Evolutionary conservation across 768 basidiomycete genomes (phyloP), one percentile per base, ranked within the genome.

Genomic region (Rhodocollybia butyracea): DNA sequence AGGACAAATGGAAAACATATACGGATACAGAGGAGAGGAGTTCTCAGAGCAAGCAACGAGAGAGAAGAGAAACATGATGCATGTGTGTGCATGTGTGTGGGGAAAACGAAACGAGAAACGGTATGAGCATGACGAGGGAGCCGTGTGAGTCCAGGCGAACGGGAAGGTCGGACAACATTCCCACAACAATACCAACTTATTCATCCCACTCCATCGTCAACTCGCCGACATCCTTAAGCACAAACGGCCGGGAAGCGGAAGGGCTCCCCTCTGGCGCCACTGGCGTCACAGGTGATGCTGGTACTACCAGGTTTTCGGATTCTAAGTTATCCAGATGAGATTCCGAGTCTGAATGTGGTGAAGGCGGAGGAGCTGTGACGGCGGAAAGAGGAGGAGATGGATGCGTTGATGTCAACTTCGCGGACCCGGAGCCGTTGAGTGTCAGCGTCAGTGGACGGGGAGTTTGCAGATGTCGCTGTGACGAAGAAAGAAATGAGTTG

Each of bases 121-220:
- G n/a, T n/a, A n/a, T n/a, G n/a, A n/a, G n/a, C n/a, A n/a, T n/a
- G n/a, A n/a, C n/a, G n/a, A n/a, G n/a, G n/a, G n/a, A n/a, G n/a
- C n/a, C n/a, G n/a, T n/a, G n/a, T n/a, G n/a, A n/a, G n/a, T n/a
- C n/a, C n/a, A n/a, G n/a, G n/a, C n/a, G n/a, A n/a, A n/a, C n/a
- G n/a, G n/a, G n/a, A n/a, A n/a, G n/a, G n/a, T n/a, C n/a, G n/a
- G n/a, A n/a, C n/a, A n/a, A n/a, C n/a, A n/a, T n/a, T n/a, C n/a
- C n/a, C n/a, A n/a, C n/a, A n/a, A n/a, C n/a, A n/a, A n/a, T n/a
- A n/a, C n/a, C n/a, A n/a, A n/a, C n/a, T n/a, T n/a, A n/a, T n/a
- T 45, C 43, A 34, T 47, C 46, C 46, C 46, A 47, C 7, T 31
- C 46, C 27, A 47, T 34, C 46, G 46, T 47, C 30, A 47, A 15